These are phyloP conservation scores for Eimeria maxima DNA, from an alignment of 169 alveolate species.

Conservation along the genomic window DNA sequence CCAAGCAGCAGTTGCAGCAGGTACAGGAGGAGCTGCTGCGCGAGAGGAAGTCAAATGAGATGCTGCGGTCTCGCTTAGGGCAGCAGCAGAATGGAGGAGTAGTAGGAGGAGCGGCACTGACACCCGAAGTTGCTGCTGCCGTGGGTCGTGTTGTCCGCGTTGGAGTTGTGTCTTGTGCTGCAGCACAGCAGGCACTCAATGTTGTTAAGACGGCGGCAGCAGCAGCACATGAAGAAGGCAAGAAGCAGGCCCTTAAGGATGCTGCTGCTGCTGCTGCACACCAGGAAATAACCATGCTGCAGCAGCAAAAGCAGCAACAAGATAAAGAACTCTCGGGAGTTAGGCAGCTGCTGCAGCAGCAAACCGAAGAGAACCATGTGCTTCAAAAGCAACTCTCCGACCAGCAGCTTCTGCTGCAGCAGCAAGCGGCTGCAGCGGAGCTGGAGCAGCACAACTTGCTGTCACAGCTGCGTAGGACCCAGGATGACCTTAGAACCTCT, in stretches of 20 bases:
- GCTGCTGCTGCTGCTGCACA: constrained; percentile 72
- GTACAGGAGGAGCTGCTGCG: neutral
- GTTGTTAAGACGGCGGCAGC: constrained; percentile 46
- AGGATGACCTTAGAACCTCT: constrained; percentile 15
- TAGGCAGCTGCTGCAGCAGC: constrained; percentile 45
- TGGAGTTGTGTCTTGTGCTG: constrained; percentile 44
- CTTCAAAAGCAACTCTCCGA: constrained; percentile 39
- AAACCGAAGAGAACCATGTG: constrained; percentile 12
- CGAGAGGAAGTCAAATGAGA: neutral
- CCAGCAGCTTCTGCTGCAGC: constrained; percentile 43
- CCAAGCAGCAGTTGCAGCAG: neutral
- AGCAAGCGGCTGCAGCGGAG: no score
- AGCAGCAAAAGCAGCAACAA: constrained; percentile 75
- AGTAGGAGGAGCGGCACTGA: neutral
- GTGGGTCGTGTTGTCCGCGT: constrained; percentile 62
- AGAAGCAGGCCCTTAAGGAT: constrained; percentile 35
- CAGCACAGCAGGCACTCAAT: constrained; percentile 58
- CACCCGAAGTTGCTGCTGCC: constrained; percentile 60
- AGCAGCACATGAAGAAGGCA: constrained; percentile 13
- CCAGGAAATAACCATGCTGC: constrained; percentile 45
- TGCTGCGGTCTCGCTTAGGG: neutral
- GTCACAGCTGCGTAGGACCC: constrained; percentile 1
- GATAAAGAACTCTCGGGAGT: constrained; percentile 34
- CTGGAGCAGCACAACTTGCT: constrained; percentile 30
- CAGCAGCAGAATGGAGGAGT: constrained; percentile 13